A percentile compares a stretch with the other conserved stretches of the same genome.
Evolutionary conservation across 78 protist species (phyloP).

Genomic region (Trichosphaerium sp.): DNA sequence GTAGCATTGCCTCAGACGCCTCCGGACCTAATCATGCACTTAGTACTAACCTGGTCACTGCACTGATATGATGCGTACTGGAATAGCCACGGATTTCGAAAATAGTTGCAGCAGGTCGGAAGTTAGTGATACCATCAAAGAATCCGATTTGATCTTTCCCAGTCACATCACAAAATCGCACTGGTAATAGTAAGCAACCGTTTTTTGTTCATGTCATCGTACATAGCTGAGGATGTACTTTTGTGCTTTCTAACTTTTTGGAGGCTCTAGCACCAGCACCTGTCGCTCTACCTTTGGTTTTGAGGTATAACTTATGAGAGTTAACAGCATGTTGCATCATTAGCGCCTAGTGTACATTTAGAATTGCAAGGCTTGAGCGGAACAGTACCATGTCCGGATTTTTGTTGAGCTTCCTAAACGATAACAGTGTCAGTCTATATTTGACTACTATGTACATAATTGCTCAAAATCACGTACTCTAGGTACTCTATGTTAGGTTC

Average conservation of each 20-base stretch:
- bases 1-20: conserved; percentile 3
- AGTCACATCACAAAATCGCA: neutral
- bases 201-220: neutral
- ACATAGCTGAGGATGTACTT: neutral
- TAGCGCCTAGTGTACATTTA: neutral
- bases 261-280: conserved; percentile 36
- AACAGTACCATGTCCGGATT: neutral
- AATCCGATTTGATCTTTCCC: neutral
- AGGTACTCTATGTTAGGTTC: conserved; percentile 14
- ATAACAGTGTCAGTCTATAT: conserved; percentile 1
- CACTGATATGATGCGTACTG: neutral
- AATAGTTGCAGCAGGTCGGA: too few relatives aligned
- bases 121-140: neutral
- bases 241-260: neutral
- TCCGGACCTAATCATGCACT: neutral
- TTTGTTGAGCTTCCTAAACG: neutral
- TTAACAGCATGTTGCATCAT: conserved; percentile 14
- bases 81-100: neutral
- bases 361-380: neutral
- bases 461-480: neutral
- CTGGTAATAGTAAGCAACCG: neutral
- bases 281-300: conserved; percentile 64
- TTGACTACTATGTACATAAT: too few relatives aligned
- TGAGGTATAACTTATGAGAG: conserved; percentile 57
- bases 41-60: neutral